Base-by-base conservation (phyloP, 495 filamentous ascomycete genomes). In the Annulohypoxylon stygium region DNA sequence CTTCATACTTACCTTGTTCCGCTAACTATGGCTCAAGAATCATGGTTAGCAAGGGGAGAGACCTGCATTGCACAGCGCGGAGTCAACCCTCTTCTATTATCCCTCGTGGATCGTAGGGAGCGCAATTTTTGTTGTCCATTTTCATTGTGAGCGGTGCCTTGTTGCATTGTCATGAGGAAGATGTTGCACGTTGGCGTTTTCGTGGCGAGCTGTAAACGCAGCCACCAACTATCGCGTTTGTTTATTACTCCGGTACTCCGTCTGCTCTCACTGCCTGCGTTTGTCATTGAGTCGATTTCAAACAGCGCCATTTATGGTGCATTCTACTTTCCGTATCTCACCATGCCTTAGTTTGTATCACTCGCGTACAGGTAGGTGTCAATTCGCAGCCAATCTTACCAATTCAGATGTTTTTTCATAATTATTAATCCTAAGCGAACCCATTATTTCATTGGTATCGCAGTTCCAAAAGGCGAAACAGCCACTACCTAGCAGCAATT, bases 21-120 rank as follows among this genome's bases (percentile, higher is more conserved):
- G 25, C 12, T n/a, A 5, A 30, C 25, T 11, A n/a, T 14, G 2
- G 50, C 50, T 54, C 50, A 54, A 30, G 25, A 33, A 33, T 30
- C 12, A 14, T 25, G 80, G 25, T 77, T 80, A 83, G 84, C 85
- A 89, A 84, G 81, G 81, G 81, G 86, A 84, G 84, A 89, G 86
- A 84, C 89, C 89, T 92, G 87, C 90, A 93, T 93, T 91, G 89
- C 90, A 93, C 90, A 92, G 74, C 90, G 90, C 85, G 90, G 90
- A 80, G 88, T 85, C 87, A 84, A 88, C 85, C 81, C 85, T 80
- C 81, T 86, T 89, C 88, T 86, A 90, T 86, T 87, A 87, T 88
- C 85, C 83, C 90, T 88, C 88, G 89, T 75, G 90, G 88, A 87
- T 87, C 88, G 86, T 89, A 85, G 86, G 54, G 69, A 68, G 60